Base-by-base conservation (phyloP, 2,329 filamentous ascomycete genomes). In the Aspergillus tanneri region DNA sequence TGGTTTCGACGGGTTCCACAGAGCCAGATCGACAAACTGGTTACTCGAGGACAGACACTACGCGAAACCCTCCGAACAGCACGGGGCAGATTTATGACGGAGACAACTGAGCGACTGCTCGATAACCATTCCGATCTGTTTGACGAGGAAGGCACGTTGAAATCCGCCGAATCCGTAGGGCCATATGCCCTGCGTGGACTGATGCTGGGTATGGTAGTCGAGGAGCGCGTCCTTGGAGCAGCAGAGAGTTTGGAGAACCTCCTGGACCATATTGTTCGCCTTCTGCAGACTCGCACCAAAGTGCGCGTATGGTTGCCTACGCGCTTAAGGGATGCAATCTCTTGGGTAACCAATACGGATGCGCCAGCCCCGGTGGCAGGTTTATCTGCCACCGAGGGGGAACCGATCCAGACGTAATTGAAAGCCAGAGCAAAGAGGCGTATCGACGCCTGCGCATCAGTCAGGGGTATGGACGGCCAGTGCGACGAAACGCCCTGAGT, bases 121-220 rank as follows among this genome's bases (percentile, higher is more conserved):
- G n/a, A 16, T 3, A 40, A 41, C 1, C 43, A 28, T 32, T 16
- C n/a, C 4, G 23, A 10, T 4, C 14, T 23, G n/a, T n/a, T n/a
- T n/a, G n/a, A n/a, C 7, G 5, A 21, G 10, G 30, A 55, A 4
- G 47, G 46, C 10, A 21, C 24, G 5, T 1, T 59, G 1, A 47
- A 62, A 0, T 57, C 59, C 3, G 51, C 57, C 8, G 56, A 60
- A 0, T 55, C 63, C 4, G 60, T n/a, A n/a, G n/a, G 65, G 64
- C n/a, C 77, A n/a, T n/a, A 62, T 0, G 57, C 62, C 6, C 47
- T 77, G 2, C 61, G 66, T 0, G 73, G 70, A 0, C 64, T 79
- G n/a, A 62, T 77, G 2, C 52, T 76, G 3, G 68, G 69, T 11
- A 76, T 79, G 72, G 72, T 77, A 3, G 64, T 76, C 6, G 74